Conservation (phyloP, 1,139 yeast species). For the Meyerozyma sp. region DNA sequence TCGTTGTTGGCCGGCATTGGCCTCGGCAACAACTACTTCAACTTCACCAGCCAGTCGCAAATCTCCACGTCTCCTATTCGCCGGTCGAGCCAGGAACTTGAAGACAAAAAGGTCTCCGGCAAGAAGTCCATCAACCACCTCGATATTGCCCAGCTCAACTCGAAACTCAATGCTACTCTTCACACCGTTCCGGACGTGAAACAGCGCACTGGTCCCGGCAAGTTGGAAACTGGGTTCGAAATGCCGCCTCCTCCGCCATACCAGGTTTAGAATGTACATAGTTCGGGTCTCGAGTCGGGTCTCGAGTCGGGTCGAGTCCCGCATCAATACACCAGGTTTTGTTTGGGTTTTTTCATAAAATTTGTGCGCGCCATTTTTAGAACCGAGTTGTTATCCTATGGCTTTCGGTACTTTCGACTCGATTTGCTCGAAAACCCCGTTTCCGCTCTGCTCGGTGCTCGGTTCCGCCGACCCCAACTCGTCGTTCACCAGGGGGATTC, state of each 20-base stretch:
- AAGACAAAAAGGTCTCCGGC: conserved; percentile 9
- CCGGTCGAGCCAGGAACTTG: conserved; percentile 6
- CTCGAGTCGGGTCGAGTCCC: no score
- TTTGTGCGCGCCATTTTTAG: neutral
- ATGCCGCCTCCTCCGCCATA: conserved; percentile 10
- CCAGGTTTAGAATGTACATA: neutral
- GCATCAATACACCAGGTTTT: no score
- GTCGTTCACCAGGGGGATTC: conserved; percentile 47
- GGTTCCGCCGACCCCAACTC: conserved; percentile 28
- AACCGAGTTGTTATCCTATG: conserved; percentile 17
- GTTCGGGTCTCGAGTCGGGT: no score
- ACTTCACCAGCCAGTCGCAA: conserved; percentile 21
- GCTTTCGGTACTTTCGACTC: conserved; percentile 65
- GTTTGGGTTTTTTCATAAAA: no score
- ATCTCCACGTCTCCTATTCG: conserved; percentile 20
- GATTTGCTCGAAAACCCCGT: conserved; percentile 63
- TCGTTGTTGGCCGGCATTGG: conserved; percentile 28
- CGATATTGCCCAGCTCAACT: conserved; percentile 25
- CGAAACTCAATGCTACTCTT: conserved; percentile 11
- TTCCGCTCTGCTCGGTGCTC: conserved; percentile 75
- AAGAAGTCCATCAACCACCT: conserved; percentile 29
- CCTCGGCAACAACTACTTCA: conserved; percentile 31
- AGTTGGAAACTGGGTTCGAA: conserved; percentile 4
- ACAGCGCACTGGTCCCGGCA: neutral
- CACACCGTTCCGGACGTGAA: neutral